Conservation (phyloP, 2,329 filamentous ascomycete genomes). For the Fusarium compactum region DNA sequence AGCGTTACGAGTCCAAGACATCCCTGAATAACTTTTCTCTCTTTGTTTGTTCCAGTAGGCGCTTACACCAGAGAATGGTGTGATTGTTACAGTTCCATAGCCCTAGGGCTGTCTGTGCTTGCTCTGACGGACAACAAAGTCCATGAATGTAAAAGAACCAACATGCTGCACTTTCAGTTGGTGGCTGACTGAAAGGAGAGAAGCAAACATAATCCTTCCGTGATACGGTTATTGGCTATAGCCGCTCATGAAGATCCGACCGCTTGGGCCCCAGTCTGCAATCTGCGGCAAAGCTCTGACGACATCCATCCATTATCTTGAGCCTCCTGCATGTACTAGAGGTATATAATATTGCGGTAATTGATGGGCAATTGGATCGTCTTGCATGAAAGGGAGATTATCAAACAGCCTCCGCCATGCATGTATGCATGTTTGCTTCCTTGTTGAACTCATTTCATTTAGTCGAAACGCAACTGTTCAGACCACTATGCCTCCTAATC, state of each 20-base stretch:
- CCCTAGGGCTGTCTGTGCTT: conserved; percentile 21
- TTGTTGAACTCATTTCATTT: conserved; percentile 19
- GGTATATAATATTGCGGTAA: neutral
- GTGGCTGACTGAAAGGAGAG: conserved; percentile 14
- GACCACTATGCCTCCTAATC: neutral
- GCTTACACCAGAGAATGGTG: conserved; percentile 8
- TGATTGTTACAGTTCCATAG: conserved; percentile 29
- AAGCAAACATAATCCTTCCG: conserved; percentile 16
- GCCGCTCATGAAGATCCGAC: conserved; percentile 25
- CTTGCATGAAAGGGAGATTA: conserved; percentile 24
- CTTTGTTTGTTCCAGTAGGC: conserved; percentile 12
- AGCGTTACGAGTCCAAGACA: neutral
- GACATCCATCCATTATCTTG: conserved; percentile 21
- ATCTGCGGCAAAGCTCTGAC: conserved; percentile 24
- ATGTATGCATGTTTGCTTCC: conserved; percentile 7
- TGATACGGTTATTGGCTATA: conserved; percentile 10
- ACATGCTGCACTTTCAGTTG: neutral
- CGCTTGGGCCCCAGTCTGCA: conserved; percentile 19
- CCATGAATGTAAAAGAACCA: conserved; percentile 1
- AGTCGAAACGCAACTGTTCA: conserved; percentile 27
- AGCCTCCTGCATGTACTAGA: conserved; percentile 10
- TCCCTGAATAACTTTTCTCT: neutral
- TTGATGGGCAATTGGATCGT: conserved; percentile 6
- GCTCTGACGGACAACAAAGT: neutral
- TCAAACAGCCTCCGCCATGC: conserved; percentile 19